Percentiles rank a stretch among this genome's conserved stretches.
These are phyloP conservation scores for Alternaria solani DNA, from an alignment of 2,329 filamentous ascomycete species.

Conservation along the genomic window DNA sequence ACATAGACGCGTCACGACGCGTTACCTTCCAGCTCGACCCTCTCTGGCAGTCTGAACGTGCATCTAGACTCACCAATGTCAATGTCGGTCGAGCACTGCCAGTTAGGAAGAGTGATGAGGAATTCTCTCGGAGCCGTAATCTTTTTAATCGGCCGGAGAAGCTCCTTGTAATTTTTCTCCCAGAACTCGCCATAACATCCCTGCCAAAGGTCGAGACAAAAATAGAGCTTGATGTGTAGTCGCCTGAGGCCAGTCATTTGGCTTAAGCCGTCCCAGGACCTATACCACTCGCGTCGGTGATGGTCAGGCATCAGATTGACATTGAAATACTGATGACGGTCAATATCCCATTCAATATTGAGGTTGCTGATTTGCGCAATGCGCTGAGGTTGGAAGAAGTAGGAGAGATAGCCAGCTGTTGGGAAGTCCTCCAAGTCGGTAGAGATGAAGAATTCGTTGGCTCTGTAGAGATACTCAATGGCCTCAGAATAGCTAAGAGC, in stretches of 20 bases:
- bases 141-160: conserved; percentile 21
- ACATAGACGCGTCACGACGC: neutral
- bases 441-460: conserved; percentile 27
- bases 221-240: conserved; percentile 22
- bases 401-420: conserved; percentile 26
- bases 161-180: conserved; percentile 16
- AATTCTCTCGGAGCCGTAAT: conserved; percentile 26
- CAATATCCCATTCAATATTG: conserved; percentile 26
- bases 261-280: conserved; percentile 25
- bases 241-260: conserved; percentile 27
- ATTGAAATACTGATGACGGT: conserved; percentile 15
- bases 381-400: conserved; percentile 30
- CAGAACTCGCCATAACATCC: conserved; percentile 22
- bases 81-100: conserved; percentile 18
- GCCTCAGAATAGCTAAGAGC: conserved; percentile 34
- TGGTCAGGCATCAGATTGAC: conserved; percentile 5
- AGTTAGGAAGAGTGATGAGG: conserved; percentile 27
- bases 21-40: neutral
- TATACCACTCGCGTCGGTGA: conserved; percentile 20
- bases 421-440: conserved; percentile 21
- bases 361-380: conserved; percentile 27
- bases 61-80: conserved; percentile 22
- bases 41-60: conserved; percentile 14
- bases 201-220: conserved; percentile 11
- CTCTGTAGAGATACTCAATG: conserved; percentile 31